A percentile compares a stretch with the other conserved stretches of the same genome.
These are phyloP conservation scores for Fraxinus latifolia DNA, from an alignment of 305 asterid genomes.

Conservation along the genomic window DNA sequence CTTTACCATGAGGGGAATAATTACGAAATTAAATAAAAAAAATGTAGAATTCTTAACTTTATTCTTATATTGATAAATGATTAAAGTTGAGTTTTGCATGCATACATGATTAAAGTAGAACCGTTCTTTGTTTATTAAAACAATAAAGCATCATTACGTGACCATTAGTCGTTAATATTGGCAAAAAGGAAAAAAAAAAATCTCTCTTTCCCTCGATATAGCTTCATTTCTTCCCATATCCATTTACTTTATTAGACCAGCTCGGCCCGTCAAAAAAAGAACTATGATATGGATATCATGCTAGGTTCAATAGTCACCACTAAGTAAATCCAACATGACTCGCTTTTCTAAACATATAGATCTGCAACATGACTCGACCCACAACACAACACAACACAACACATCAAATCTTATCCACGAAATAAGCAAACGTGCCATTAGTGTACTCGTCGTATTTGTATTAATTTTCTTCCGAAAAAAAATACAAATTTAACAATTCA, in stretches of 20 bases:
- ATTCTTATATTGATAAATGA: background rate
- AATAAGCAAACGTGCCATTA: background rate
- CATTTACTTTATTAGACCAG: background rate
- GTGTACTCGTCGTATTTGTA: background rate
- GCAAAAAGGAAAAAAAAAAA: background rate
- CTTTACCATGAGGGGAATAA: background rate
- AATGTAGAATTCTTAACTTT: background rate
- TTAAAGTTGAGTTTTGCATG: background rate
- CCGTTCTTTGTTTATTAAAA: background rate
- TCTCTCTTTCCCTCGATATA: background rate
- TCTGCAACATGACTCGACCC: background rate
- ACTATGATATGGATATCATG: background rate
- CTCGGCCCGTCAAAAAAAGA: background rate
- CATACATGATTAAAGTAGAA: background rate
- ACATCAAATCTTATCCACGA: background rate
- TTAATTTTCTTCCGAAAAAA: too few species aligned
- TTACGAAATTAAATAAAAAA: background rate
- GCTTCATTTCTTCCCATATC: background rate
- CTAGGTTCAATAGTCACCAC: background rate
- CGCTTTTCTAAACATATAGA: background rate
- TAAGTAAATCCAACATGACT: background rate
- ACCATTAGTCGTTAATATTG: background rate
- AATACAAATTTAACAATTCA: background rate
- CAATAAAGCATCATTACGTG: background rate
- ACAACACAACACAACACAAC: background rate